These are phyloP conservation scores for Amanita thiersii DNA, from an alignment of 768 basidiomycete genomes.

Conservation along the genomic window DNA sequence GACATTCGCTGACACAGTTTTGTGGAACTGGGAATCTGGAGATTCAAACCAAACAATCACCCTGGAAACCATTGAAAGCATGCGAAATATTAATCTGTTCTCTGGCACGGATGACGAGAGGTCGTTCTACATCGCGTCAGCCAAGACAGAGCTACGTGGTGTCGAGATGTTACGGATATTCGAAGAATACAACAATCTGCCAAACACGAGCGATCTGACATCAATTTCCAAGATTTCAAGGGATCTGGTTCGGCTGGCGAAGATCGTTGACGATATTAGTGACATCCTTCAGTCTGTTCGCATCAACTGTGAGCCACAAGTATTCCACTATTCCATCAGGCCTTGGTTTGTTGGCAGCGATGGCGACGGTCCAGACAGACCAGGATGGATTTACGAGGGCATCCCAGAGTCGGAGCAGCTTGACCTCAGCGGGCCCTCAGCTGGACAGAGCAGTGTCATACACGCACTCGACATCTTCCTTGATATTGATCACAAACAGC, in stretches of 20 bases:
- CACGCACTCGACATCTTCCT: slow-evolving; percentile 80
- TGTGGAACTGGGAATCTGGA: slow-evolving; percentile 80
- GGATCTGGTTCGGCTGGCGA: slow-evolving; percentile 62
- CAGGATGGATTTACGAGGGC: slow-evolving; percentile 75
- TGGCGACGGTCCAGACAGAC: slow-evolving; percentile 39
- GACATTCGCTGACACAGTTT: slow-evolving; percentile 92
- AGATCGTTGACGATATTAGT: slow-evolving; percentile 67
- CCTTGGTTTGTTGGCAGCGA: slow-evolving; percentile 91
- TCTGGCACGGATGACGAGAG: slow-evolving; percentile 81
- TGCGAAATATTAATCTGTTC: slow-evolving; percentile 66
- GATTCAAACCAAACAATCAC: slow-evolving; percentile 52
- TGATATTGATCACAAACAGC: slow-evolving; percentile 82
- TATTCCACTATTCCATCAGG: slow-evolving; percentile 84
- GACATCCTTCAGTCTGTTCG: slow-evolving; percentile 63
- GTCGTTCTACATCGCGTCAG: slow-evolving; percentile 83
- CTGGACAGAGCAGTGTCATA: slow-evolving; percentile 91
- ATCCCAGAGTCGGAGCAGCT: slow-evolving; percentile 49
- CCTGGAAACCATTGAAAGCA: slow-evolving; percentile 44
- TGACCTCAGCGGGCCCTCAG: slow-evolving; percentile 81
- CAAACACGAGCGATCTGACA: slow-evolving; percentile 54
- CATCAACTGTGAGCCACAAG: slow-evolving; percentile 68
- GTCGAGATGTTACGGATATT: slow-evolving; percentile 82
- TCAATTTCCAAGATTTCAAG: slow-evolving; percentile 60
- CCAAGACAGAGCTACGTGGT: slow-evolving; percentile 78
- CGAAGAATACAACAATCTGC: slow-evolving; percentile 76